Conservation (phyloP, 106 monocot genomes). For the Acanthochlamys bracteata region DNA sequence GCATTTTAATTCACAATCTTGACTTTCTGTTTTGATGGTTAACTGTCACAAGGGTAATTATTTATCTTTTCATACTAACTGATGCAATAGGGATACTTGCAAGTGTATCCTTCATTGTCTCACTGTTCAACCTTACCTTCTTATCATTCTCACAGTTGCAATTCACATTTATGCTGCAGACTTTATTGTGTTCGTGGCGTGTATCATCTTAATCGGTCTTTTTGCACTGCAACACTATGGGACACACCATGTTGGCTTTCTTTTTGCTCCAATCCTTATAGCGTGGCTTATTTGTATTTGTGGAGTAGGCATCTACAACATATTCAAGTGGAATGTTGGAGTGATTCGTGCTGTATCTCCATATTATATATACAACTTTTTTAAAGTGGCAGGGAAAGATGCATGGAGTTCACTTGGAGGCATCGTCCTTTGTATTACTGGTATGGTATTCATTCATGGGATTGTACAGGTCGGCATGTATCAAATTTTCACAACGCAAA, state of each 20-base stretch:
- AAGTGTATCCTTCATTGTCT: no score
- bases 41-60: no score
- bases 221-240: conserved; percentile 77
- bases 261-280: conserved; percentile 67
- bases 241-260: conserved; percentile 59
- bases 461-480: background rate
- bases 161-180: conserved; percentile 23
- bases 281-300: conserved; percentile 60
- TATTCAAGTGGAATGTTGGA: conserved; percentile 56
- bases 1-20: no score
- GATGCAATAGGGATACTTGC: no score
- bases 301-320: conserved; percentile 64
- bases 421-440: conserved; percentile 75
- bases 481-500: no score
- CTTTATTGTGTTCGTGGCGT: conserved; percentile 39
- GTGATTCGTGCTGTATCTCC: conserved; percentile 59
- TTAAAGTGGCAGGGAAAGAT: conserved; percentile 46
- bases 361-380: conserved; percentile 57
- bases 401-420: conserved; percentile 82
- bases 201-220: conserved; percentile 46
- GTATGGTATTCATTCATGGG: conserved; percentile 15
- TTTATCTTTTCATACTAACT: no score
- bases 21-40: no score
- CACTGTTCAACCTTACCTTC: background rate
- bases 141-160: background rate